phyloP scores from a whole-genome alignment of 768 basidiomycete genomes.

The Pilatotrama ljubarskyi region DNA sequence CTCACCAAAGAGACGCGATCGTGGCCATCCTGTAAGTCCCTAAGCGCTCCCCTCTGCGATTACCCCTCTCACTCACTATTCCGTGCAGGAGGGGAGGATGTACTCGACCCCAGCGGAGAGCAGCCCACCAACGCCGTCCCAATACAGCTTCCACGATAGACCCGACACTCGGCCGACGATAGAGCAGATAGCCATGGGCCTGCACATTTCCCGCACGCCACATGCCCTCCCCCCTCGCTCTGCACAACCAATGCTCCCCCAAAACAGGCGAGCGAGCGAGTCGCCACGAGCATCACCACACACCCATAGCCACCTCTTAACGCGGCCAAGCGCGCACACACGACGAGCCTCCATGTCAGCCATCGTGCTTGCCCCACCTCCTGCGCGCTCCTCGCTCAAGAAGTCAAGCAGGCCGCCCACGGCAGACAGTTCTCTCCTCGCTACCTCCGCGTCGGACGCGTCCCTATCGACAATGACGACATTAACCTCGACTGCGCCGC shows the following conservation, averaged over 20 bases:
- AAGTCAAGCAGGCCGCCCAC: slow-evolving; percentile 43
- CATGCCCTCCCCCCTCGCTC: slow-evolving; percentile 51
- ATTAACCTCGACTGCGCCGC: slow-evolving; percentile 43
- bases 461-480: slow-evolving; percentile 46
- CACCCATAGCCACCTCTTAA: slow-evolving; percentile 12
- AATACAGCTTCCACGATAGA: slow-evolving; percentile 38
- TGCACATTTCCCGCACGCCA: slow-evolving; percentile 75
- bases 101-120: slow-evolving; percentile 31
- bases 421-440: slow-evolving; percentile 34
- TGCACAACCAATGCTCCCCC: not conserved
- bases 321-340: slow-evolving; percentile 12
- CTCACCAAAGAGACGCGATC: slow-evolving; percentile 21
- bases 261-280: slow-evolving; percentile 1
- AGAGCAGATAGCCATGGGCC: slow-evolving; percentile 79
- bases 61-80: not conserved
- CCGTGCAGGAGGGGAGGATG: slow-evolving; percentile 22
- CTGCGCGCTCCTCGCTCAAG: slow-evolving; percentile 66
- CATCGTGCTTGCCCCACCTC: slow-evolving; percentile 43
- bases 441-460: slow-evolving; percentile 37
- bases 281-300: slow-evolving; percentile 1
- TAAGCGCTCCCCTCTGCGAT: no score
- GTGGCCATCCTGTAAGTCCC: slow-evolving; percentile 19
- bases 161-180: slow-evolving; percentile 55
- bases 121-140: slow-evolving; percentile 21
- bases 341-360: slow-evolving; percentile 22